Evolutionary conservation across 192 early-diverging fungal species (phyloP).

Genomic region (Phlyctochytrium bullatum): DNA sequence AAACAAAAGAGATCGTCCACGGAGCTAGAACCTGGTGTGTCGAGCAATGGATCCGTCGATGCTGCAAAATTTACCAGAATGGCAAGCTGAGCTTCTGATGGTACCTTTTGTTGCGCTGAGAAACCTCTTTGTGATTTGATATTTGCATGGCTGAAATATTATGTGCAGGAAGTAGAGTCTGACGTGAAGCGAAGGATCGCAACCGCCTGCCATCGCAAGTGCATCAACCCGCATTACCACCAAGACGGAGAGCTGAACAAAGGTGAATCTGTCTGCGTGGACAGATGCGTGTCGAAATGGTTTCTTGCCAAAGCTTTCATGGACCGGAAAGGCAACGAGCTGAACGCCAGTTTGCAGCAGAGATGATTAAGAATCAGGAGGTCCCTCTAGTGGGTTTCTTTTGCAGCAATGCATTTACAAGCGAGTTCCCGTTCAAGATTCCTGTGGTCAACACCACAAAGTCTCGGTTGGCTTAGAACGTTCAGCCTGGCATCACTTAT

Average conservation of each 20-base stretch:
- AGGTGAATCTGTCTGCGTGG: conserved; percentile 86
- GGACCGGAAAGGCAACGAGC: conserved; percentile 14
- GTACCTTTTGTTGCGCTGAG: too few relatives aligned
- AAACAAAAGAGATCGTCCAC: too few relatives aligned
- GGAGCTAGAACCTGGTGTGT: too few relatives aligned
- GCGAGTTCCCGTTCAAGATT: conserved; percentile 73
- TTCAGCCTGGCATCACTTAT: neutral
- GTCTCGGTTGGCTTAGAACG: conserved; percentile 34
- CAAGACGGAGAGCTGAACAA: conserved; percentile 79
- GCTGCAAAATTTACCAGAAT: neutral
- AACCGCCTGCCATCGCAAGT: conserved; percentile 71
- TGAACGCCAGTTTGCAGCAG: too few relatives aligned
- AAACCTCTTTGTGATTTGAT: too few relatives aligned
- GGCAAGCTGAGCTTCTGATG: conserved; percentile 6
- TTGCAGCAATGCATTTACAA: conserved; percentile 54
- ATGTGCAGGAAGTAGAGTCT: neutral
- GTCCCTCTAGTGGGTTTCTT: too few relatives aligned
- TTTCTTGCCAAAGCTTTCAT: conserved; percentile 35
- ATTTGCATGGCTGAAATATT: too few relatives aligned
- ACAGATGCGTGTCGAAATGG: conserved; percentile 86
- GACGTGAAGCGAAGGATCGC: conserved; percentile 6
- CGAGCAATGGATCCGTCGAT: conserved; percentile 4
- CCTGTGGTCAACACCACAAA: conserved; percentile 81
- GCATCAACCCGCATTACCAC: conserved; percentile 73
- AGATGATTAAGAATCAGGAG: too few relatives aligned